Base-by-base conservation (phyloP, 2,329 filamentous ascomycete species). In the Eutypa lata region DNA sequence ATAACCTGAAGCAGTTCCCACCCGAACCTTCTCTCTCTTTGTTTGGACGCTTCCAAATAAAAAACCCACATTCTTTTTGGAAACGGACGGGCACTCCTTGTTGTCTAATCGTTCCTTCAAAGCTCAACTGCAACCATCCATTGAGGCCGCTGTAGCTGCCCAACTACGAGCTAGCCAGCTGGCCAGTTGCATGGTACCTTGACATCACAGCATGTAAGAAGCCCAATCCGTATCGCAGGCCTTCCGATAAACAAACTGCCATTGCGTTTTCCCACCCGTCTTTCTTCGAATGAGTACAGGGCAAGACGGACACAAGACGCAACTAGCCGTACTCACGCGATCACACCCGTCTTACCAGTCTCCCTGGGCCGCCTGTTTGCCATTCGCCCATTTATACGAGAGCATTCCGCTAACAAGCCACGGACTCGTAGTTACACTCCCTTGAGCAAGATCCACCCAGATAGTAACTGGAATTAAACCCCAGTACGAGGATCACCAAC, bases 331-430 rank as follows among this genome's bases (percentile, higher is more conserved):
- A 24, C 42, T 45, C 42, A 45, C 42, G 42, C 11, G 42, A 18
- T 28, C 38, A 45, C 42, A 24, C 22, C 42, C 42, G 42, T 45
- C 42, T 18, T 19, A 45, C 42, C 42, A 38, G 4, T 38, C 42
- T 45, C 22, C 3, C 22, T 24, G 7, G n/a, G 13, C 22, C 42
- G 42, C 42, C 22, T 45, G 42, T 45, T 45, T 45, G 42, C 42
- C 26, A 45, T 45, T 45, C 42, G 42, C 42, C 42, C 42, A 45
- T 45, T 28, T 45, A 45, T 45, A 45, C 42, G 42, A 45, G 22
- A 45, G 21, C 35, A 24, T 21, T 45, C 42, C 22, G 42, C 42
- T 45, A n/a, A 45, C 42, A 24, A 28, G 21, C 13, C 42, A 21
- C 21, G 42, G 42, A 28, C 22, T 13, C 42, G 14, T 45, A 45